Evolutionary conservation across 1,284 basidiomycete genomes (phyloP), one percentile per base, ranked within the genome.

Genomic region (Apiotrichum porosum): DNA sequence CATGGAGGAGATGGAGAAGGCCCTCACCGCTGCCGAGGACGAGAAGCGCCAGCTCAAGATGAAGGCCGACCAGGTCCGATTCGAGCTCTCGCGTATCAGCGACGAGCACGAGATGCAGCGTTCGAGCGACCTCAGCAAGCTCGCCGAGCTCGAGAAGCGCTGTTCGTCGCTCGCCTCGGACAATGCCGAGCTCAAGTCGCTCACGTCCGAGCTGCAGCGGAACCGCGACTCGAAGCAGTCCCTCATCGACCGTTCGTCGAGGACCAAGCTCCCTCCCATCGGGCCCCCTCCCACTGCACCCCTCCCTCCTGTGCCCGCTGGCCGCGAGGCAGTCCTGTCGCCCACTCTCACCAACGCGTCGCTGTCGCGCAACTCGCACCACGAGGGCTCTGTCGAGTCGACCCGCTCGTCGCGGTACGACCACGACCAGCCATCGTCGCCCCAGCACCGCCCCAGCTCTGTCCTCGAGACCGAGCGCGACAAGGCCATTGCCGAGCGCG

Each of bases 11-110:
- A 63, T 68, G 68, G 66, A 70, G 44, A 53, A 50, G 33, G 54
- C 57, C 9, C 51, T 71, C 6, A 55, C 59, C 6, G 35, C 52
- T 9, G 53, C 48, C 42, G 69, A 71, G 49, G 67, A 71, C 34
- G 60, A 67, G 47, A 63, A 66, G 36, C 61, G 65, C 17, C 65
- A 69, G 45, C 56, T 69, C 50, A 69, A 69, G 59, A 66, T 71
- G 57, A 63, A 63, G 44, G 63, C 65, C 10, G 67, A 71, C 54
- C 66, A 69, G 56, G 60, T 61, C 18, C 48, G 61, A 19, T 71
- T 71, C 41, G 69, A 71, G 52, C 52, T 70, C 4, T 68, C 65
- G 4, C 54, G 61, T 22, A 51, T 69, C 28, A 57, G 63, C 24
- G 69, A 71, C 50, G 63, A 69, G 44, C 59, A 60, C 48, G 58